phyloP scores from a whole-genome alignment of 345 rosid genomes.

The Euphorbia pulcherrima region DNA sequence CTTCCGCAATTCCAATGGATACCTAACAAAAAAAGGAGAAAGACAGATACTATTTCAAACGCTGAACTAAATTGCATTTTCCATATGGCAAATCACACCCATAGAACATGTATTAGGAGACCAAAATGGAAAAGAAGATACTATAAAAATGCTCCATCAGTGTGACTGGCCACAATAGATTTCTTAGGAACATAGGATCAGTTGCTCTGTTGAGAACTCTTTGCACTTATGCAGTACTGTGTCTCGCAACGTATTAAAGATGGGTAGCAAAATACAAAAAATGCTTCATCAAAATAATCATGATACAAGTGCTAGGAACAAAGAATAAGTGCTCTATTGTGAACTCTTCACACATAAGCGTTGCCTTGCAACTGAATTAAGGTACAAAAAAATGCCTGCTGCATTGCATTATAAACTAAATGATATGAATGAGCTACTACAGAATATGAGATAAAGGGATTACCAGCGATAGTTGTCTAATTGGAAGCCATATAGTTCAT shows the following conservation, averaged over 20 bases:
- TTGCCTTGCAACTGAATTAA: constrained; percentile 4
- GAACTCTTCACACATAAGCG: constrained; percentile 7
- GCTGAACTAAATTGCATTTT: not conserved
- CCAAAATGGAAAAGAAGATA: not conserved
- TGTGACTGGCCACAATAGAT: not conserved
- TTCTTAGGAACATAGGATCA: not conserved
- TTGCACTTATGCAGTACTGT: not conserved
- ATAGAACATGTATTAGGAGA: not conserved
- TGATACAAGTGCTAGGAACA: not conserved
- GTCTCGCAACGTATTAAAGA: not conserved
- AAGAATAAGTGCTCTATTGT: not conserved
- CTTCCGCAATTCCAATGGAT: constrained; percentile 88
- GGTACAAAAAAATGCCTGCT: not conserved
- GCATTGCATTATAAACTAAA: not conserved
- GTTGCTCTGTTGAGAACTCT: constrained; percentile 3
- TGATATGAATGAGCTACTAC: constrained; percentile 4
- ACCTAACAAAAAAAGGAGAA: constrained; percentile 46
- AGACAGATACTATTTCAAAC: not conserved
- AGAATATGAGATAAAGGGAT: constrained; percentile 13
- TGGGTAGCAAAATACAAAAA: not conserved
- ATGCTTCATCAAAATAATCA: not conserved
- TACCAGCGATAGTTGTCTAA: constrained; percentile 94
- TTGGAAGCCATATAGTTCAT: constrained; percentile 96
- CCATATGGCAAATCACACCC: not conserved
- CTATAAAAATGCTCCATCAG: not conserved